phyloP scores from a whole-genome alignment of 2,329 filamentous ascomycete species.

The Diaporthe eres region DNA sequence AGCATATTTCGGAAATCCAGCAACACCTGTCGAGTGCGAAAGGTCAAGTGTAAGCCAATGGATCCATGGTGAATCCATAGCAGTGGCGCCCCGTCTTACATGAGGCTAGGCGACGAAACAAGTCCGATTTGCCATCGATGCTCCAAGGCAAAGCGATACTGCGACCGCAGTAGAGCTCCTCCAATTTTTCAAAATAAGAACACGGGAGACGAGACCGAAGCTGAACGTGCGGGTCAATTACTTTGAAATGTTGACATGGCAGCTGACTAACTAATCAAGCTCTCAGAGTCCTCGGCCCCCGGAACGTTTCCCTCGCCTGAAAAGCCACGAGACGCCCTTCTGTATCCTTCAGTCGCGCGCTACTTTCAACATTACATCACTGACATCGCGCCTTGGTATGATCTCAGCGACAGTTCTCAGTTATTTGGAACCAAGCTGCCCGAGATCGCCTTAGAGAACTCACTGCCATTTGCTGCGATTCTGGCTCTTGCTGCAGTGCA shows the following conservation, averaged over 20 bases:
- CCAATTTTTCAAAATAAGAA: not conserved
- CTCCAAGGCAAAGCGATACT: conserved; percentile 7
- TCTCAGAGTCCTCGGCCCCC: not conserved
- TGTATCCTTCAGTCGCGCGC: not conserved
- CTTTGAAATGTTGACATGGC: not conserved
- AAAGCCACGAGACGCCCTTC: not conserved
- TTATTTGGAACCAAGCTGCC: not conserved
- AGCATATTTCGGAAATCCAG: not conserved
- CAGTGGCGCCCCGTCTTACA: not conserved
- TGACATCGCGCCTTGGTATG: not conserved
- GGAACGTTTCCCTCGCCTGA: not conserved
- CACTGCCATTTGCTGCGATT: conserved; percentile 59
- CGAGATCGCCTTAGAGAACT: conserved; percentile 48
- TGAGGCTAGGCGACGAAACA: not conserved
- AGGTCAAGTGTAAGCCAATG: not conserved
- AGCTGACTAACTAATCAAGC: not conserved
- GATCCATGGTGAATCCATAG: not conserved
- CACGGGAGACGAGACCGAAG: not conserved
- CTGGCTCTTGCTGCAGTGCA: conserved; percentile 62
- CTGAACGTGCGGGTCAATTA: not conserved
- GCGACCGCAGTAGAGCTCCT: not conserved
- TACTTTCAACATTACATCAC: conserved; percentile 6
- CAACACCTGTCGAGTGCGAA: conserved; percentile 19
- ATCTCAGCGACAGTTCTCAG: not conserved
- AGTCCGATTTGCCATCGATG: not conserved